Percentiles rank a stretch among this genome's conserved stretches.
phyloP scores from a whole-genome alignment of 371 early-diverging fungal species.

The Sporodiniella umbellata region DNA sequence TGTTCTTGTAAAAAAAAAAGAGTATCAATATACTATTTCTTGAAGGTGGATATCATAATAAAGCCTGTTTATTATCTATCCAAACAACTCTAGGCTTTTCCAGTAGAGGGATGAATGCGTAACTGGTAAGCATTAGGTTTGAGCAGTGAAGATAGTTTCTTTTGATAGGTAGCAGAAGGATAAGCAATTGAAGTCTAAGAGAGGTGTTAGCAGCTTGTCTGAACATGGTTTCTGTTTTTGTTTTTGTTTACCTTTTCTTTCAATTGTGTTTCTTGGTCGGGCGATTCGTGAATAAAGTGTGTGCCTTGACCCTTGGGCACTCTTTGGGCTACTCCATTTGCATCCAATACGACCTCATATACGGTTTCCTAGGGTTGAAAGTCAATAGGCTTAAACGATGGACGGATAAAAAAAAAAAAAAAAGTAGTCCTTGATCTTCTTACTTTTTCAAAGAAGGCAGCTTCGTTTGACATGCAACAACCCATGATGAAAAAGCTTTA shows the following conservation, averaged over 20 bases:
- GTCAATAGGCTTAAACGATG: not conserved
- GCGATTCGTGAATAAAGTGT: conserved; percentile 40
- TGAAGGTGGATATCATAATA: no score
- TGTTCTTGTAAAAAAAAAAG: not conserved
- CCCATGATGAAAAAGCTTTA: no score
- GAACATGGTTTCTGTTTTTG: no score
- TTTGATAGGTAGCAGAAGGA: conserved; percentile 8
- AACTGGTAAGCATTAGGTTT: conserved; percentile 7
- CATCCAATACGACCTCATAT: conserved; percentile 46
- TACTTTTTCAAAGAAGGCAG: conserved; percentile 27
- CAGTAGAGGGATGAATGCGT: conserved; percentile 10
- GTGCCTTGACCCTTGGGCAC: conserved; percentile 47
- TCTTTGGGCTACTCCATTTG: conserved; percentile 40
- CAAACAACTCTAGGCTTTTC: not conserved
- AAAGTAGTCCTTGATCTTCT: no score
- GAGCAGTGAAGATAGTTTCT: conserved; percentile 11
- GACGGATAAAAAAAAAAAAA: not conserved
- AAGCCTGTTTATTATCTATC: not conserved
- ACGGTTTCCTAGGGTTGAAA: conserved; percentile 42
- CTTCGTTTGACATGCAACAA: conserved; percentile 30
- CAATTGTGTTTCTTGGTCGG: conserved; percentile 31
- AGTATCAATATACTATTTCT: no score
- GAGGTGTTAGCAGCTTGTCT: no score
- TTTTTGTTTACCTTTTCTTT: conserved; percentile 32
- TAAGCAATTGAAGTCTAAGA: conserved; percentile 7